Conservation (phyloP, 2,329 filamentous ascomycete genomes). For the Aspergillus sp. region DNA sequence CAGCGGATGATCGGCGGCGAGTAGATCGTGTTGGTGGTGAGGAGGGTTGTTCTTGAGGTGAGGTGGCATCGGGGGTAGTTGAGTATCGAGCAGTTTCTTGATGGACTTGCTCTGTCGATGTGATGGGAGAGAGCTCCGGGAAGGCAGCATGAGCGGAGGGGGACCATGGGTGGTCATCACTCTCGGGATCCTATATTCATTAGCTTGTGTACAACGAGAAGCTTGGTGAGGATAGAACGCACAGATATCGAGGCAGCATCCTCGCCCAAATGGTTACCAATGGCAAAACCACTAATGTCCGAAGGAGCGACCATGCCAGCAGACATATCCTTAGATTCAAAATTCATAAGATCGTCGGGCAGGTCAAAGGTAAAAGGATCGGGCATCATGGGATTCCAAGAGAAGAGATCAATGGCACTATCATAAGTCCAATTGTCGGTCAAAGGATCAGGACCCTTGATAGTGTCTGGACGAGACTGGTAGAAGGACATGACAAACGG, state of each 20-base stretch:
- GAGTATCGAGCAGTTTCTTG: constrained; percentile 23
- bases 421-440: constrained; percentile 32
- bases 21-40: constrained; percentile 8
- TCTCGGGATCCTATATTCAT: constrained; percentile 24
- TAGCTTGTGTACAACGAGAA: neutral
- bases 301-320: constrained; percentile 23
- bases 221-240: neutral
- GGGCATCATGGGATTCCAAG: constrained; percentile 25
- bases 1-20: neutral
- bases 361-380: constrained; percentile 25
- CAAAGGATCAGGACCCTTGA: constrained; percentile 25
- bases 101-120: constrained; percentile 7
- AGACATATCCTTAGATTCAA: constrained; percentile 25
- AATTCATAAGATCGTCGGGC: constrained; percentile 20
- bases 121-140: constrained; percentile 9
- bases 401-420: constrained; percentile 28
- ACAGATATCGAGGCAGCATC: constrained; percentile 18
- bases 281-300: constrained; percentile 25
- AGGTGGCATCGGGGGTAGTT: constrained; percentile 12
- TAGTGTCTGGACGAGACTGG: too few relatives aligned
- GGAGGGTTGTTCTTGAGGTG: constrained; percentile 10
- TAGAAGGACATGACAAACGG: too few relatives aligned
- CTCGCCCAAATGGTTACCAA: constrained; percentile 22
- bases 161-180: constrained; percentile 29
- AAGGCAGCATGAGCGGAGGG: constrained; percentile 14